Conservation (phyloP, 2,329 filamentous ascomycete species). For the Cladophialophora exuberans region DNA sequence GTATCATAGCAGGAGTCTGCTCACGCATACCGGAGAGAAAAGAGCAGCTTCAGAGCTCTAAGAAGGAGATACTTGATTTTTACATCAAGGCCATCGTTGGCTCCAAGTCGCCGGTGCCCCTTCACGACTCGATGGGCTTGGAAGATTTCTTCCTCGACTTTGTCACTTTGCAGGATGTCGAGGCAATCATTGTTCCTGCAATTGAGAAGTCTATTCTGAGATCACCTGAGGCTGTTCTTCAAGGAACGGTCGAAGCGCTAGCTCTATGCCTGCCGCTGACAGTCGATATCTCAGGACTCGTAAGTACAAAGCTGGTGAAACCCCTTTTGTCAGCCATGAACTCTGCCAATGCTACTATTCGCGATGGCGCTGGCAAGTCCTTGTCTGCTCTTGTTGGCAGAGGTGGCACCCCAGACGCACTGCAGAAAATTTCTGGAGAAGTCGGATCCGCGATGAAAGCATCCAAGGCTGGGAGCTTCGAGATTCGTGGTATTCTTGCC, state of each 20-base stretch:
- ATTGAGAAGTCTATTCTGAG: slow-evolving; percentile 88
- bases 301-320: slow-evolving; percentile 76
- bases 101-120: slow-evolving; percentile 71
- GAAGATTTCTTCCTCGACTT: slow-evolving; percentile 82
- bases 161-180: slow-evolving; percentile 72
- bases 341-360: slow-evolving; percentile 79
- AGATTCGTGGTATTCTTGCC: slow-evolving; percentile 81
- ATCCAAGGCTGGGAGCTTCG: slow-evolving; percentile 80
- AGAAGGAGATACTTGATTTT: slow-evolving; percentile 76
- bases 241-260: slow-evolving; percentile 75
- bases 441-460: slow-evolving; percentile 77
- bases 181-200: slow-evolving; percentile 74
- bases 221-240: slow-evolving; percentile 85
- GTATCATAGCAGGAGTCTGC: slow-evolving; percentile 84
- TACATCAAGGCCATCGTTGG: slow-evolving; percentile 84
- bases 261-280: slow-evolving; percentile 68
- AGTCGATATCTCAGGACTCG: slow-evolving; percentile 76
- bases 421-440: slow-evolving; percentile 75
- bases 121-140: slow-evolving; percentile 73
- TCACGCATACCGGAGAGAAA: slow-evolving; percentile 69
- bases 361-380: slow-evolving; percentile 72
- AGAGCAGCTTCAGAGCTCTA: slow-evolving; percentile 65
- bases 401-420: slow-evolving; percentile 60
- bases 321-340: slow-evolving; percentile 88
- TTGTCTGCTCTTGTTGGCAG: slow-evolving; percentile 71